phyloP scores from a whole-genome alignment of 169 alveolate species.

The Plasmodium reichenowi region DNA sequence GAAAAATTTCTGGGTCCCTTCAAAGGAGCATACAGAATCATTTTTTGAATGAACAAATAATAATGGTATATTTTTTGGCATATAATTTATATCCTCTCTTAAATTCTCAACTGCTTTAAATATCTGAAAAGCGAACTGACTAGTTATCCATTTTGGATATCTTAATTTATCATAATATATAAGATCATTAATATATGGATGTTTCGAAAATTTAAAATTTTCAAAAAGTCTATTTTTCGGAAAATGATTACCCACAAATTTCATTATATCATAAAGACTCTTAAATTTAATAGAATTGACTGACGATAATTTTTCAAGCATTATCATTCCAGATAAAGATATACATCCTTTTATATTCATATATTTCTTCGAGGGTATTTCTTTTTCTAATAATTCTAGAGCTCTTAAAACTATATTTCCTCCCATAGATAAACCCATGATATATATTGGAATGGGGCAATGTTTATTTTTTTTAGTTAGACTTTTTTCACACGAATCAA shows the following conservation, averaged over 20 bases:
- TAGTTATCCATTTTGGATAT: not conserved
- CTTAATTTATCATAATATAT: not conserved
- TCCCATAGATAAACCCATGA: slow-evolving; percentile 20
- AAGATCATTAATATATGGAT: slow-evolving; percentile 7
- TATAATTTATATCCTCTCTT: not conserved
- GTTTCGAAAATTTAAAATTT: not conserved
- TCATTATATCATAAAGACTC: not conserved
- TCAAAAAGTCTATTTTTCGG: not conserved
- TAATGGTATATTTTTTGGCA: not conserved
- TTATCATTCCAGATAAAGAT: slow-evolving; percentile 19
- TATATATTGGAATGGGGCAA: not conserved
- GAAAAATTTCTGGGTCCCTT: not conserved
- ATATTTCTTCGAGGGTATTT: not conserved
- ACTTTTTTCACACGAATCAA: too few species aligned
- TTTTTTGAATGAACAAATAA: not conserved
- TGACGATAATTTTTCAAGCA: not conserved
- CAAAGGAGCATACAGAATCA: not conserved
- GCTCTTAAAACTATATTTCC: slow-evolving; percentile 19
- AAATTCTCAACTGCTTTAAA: not conserved
- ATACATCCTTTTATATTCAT: slow-evolving; percentile 16
- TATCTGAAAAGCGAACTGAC: not conserved
- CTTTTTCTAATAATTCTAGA: slow-evolving; percentile 15
- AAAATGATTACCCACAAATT: not conserved
- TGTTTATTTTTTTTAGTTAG: too few species aligned
- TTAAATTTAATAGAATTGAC: not conserved